Evolutionary conservation across 2,329 filamentous ascomycete genomes (phyloP).

Genomic region (Grosmannia serpens): DNA sequence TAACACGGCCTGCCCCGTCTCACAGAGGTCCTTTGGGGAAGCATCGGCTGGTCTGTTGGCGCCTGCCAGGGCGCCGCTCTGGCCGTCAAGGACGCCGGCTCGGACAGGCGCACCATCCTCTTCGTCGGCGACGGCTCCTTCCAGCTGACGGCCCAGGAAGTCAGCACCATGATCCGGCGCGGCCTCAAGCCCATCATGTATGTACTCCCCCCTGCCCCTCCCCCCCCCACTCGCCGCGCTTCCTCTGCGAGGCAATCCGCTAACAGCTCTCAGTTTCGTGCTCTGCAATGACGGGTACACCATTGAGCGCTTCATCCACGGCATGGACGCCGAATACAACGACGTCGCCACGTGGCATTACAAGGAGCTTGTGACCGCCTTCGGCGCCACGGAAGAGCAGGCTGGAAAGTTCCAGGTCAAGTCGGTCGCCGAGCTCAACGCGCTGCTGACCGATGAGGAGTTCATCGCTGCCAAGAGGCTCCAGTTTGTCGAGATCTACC

Average conservation of each 20-base stretch:
- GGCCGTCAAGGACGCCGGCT: constrained; percentile 43
- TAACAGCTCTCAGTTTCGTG: constrained; percentile 45
- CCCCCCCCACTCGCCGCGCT: too few species aligned
- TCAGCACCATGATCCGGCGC: constrained; percentile 73
- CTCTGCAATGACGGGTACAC: constrained; percentile 85
- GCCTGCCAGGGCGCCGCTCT: constrained; percentile 55
- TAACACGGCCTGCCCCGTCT: not conserved
- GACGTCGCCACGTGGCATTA: constrained; percentile 68
- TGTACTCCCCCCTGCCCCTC: constrained; percentile 16
- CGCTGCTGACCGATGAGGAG: constrained; percentile 10
- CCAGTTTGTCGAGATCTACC: constrained; percentile 72
- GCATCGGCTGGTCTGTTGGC: constrained; percentile 49
- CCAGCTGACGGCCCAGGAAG: constrained; percentile 73
- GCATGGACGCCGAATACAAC: constrained; percentile 69
- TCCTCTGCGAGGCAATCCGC: not conserved
- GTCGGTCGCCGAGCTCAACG: constrained; percentile 11
- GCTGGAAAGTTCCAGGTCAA: constrained; percentile 11
- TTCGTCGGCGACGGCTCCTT: constrained; percentile 86
- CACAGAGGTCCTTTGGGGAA: constrained; percentile 45
- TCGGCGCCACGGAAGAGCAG: constrained; percentile 12
- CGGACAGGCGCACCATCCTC: constrained; percentile 57
- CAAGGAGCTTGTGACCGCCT: constrained; percentile 15
- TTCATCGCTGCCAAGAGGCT: constrained; percentile 36
- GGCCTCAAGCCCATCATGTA: constrained; percentile 65
- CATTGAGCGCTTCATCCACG: constrained; percentile 81